Percentiles rank a stretch among this genome's conserved stretches.
These are phyloP conservation scores for Hericium alpestre DNA, from an alignment of 768 basidiomycete species.

Conservation along the genomic window DNA sequence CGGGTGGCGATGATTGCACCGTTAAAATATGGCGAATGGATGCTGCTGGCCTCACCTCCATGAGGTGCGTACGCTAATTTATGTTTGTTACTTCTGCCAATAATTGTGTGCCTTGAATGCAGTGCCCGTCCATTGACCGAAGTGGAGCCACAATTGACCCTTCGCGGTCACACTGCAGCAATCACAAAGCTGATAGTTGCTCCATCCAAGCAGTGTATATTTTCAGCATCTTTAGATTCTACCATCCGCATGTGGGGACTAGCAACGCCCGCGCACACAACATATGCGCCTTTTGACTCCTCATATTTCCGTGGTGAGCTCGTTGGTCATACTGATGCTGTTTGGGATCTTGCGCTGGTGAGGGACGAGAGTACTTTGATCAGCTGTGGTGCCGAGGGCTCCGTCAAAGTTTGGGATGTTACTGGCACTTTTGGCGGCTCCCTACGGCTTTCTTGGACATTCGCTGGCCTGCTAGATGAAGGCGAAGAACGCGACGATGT, in stretches of 20 bases:
- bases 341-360: constrained; percentile 89
- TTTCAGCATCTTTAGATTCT: constrained; percentile 88
- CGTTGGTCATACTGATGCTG: constrained; percentile 88
- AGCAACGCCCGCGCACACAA: constrained; percentile 66
- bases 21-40: constrained; percentile 95
- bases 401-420: constrained; percentile 91
- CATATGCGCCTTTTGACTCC: constrained; percentile 86
- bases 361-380: constrained; percentile 78
- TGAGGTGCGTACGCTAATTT: constrained; percentile 45
- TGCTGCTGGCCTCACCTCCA: constrained; percentile 59
- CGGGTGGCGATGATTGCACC: constrained; percentile 89
- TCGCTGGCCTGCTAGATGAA: constrained; percentile 51
- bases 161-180: constrained; percentile 86
- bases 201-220: constrained; percentile 64
- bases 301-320: constrained; percentile 67
- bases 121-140: constrained; percentile 62
- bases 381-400: constrained; percentile 84
- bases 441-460: constrained; percentile 72
- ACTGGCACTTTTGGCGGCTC: constrained; percentile 54
- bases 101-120: constrained; percentile 25
- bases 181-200: constrained; percentile 81
- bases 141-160: constrained; percentile 85
- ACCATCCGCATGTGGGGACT: constrained; percentile 88
- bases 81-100: constrained; percentile 3
- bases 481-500: constrained; percentile 30